Percentiles rank a stretch among this genome's conserved stretches.
phyloP scores from a whole-genome alignment of 371 early-diverging fungal species.

The Rhizopus arrhizus region DNA sequence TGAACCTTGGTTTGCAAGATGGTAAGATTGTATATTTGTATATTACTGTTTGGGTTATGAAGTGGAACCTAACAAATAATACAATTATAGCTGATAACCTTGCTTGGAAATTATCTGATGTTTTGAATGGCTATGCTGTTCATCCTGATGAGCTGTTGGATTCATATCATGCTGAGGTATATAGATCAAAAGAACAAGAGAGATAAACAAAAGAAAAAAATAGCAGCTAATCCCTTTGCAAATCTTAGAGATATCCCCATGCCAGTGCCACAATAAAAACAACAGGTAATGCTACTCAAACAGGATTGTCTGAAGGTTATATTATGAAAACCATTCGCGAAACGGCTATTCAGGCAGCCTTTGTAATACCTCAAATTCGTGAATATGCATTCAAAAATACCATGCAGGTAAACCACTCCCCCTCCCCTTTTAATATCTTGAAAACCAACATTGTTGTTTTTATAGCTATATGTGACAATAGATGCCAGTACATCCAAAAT shows the following conservation, averaged over 20 bases:
- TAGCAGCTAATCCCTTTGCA: not conserved
- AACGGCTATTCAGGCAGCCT: not conserved
- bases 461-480: slow-evolving; percentile 8
- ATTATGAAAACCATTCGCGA: slow-evolving; percentile 2
- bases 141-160: slow-evolving; percentile 39
- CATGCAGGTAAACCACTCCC: slow-evolving; percentile 18
- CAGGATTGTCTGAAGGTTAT: not conserved
- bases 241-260: slow-evolving; percentile 18
- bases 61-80: not conserved
- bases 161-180: slow-evolving; percentile 39
- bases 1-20: slow-evolving; percentile 48
- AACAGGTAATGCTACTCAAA: slow-evolving; percentile 18
- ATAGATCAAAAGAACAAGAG: not conserved
- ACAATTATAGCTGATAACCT: slow-evolving; percentile 37
- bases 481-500: not conserved
- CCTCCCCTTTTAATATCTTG: too few species aligned
- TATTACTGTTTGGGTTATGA: too few species aligned
- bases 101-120: slow-evolving; percentile 49
- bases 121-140: slow-evolving; percentile 23
- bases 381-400: slow-evolving; percentile 12
- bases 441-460: not conserved
- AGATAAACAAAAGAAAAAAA: not conserved
- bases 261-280: slow-evolving; percentile 16
- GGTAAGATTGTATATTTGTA: slow-evolving; percentile 27
- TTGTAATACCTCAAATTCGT: slow-evolving; percentile 17